phyloP scores from a whole-genome alignment of 148 eudicot species.

The Polygonum aviculare region DNA sequence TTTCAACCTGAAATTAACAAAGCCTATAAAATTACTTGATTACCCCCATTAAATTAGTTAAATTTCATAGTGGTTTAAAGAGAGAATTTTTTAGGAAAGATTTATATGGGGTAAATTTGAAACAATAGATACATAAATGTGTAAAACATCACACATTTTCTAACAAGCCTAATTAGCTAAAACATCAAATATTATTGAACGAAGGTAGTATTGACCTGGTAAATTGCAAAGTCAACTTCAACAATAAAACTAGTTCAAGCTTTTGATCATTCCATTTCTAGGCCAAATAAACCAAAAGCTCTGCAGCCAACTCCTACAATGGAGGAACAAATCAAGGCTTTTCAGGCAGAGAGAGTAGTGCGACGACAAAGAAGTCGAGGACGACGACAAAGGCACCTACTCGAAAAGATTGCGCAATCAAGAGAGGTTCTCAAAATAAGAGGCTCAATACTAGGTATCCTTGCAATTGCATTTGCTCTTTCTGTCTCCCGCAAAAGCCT shows the following conservation, averaged over 20 bases:
- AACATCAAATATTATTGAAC: too few relatives aligned
- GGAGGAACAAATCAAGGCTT: not conserved
- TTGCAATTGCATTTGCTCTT: not conserved
- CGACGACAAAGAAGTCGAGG: not conserved
- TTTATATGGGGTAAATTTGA: too few relatives aligned
- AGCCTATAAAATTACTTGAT: too few relatives aligned
- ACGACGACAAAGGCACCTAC: not conserved
- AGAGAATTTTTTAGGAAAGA: too few relatives aligned
- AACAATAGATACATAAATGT: too few relatives aligned
- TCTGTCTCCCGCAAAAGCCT: too few relatives aligned
- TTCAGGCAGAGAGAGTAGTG: not conserved
- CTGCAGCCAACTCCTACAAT: not conserved
- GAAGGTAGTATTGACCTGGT: not conserved
- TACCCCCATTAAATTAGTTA: too few relatives aligned
- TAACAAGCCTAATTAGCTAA: too few relatives aligned
- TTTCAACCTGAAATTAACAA: too few relatives aligned
- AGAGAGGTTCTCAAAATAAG: not conserved
- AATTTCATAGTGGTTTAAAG: too few relatives aligned
- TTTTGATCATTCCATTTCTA: not conserved
- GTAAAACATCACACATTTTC: too few relatives aligned
- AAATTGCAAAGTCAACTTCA: not conserved
- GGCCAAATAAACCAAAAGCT: not conserved
- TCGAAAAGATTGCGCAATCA: not conserved
- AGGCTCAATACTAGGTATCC: not conserved
- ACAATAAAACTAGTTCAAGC: not conserved